Base-by-base conservation (phyloP, 2,329 filamentous ascomycete species). In the Aschersonia sp. region DNA sequence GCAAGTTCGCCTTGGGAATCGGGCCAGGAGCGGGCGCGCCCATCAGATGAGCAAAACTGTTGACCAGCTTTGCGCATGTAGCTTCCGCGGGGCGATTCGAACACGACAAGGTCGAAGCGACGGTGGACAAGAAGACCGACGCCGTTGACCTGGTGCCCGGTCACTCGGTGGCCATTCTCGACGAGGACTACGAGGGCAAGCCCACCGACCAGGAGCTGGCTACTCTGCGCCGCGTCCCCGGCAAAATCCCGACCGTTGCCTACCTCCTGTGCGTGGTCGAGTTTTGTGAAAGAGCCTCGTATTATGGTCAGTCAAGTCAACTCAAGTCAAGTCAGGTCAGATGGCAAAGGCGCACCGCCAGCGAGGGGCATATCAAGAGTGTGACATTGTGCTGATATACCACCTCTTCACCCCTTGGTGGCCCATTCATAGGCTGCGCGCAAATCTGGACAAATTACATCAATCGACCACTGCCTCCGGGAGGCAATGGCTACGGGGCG, bases 231-330 rank as follows among this genome's bases (percentile, higher is more conserved):
- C 73, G 74, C 51, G 68, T 78, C 6, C 63, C 74, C n/a, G 75
- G 67, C 41, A 61, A 55, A 2, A 65, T 81, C 2, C 75, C 77
- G 1, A 49, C 62, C 10, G 63, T 73, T 4, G 69, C 74, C n/a
- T 81, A 76, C 54, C 55, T 74, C 4, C 70, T 81, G 32, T 80
- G 76, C 51, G 53, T 73, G 6, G 75, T 79, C 41, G 78, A 81
- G 52, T 75, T 80, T 50, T 74, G 73, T 47, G 78, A 81, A 56
- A 66, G 78, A 47, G 76, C 76, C 3, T 79, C 75, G 0, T 81
- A 75, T 64, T 79, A 78, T 55, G 77, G 76, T 51, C 66, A 71
- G 5, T 44, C 14, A 37, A 12, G 8, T 39, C 9, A 8, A 12
- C 8, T 39, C 35, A 39, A 39, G 35, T 22, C 22, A 22, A 39